These are phyloP conservation scores for Desmodesmus armatus DNA, from an alignment of 139 green algal genomes.

Conservation along the genomic window DNA sequence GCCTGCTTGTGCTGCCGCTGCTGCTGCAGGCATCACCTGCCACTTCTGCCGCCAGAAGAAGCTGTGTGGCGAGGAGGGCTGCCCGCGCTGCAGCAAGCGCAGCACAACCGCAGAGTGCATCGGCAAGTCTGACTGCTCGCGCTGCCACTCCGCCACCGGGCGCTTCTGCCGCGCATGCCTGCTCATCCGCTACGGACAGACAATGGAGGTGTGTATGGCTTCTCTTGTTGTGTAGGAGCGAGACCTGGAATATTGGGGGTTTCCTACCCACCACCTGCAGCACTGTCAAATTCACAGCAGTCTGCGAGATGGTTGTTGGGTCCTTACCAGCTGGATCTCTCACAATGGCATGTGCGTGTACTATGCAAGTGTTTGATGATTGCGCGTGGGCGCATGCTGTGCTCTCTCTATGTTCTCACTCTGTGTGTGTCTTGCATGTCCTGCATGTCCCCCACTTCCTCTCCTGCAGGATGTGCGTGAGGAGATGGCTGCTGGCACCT, in stretches of 20 bases:
- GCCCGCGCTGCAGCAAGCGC: slow-evolving; percentile 66
- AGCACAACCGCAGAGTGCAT: slow-evolving; percentile 64
- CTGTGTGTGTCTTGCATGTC: background rate
- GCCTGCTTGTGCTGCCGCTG: too few relatives aligned
- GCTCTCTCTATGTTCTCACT: background rate
- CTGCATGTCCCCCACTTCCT: background rate
- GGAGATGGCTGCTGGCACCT: slow-evolving; percentile 55
- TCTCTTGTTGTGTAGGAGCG: too few relatives aligned
- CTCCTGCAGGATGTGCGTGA: slow-evolving; percentile 36
- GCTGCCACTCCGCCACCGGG: slow-evolving; percentile 62
- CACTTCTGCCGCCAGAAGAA: slow-evolving; percentile 88
- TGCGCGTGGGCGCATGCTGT: too few relatives aligned
- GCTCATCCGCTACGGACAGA: slow-evolving; percentile 68
- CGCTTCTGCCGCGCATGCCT: slow-evolving; percentile 82
- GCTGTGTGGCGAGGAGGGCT: slow-evolving; percentile 77
- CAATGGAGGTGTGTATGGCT: slow-evolving; percentile 64
- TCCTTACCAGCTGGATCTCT: too few relatives aligned
- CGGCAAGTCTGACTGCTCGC: slow-evolving; percentile 76
- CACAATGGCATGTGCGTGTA: too few relatives aligned
- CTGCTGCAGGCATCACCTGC: slow-evolving; percentile 69
- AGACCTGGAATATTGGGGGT: too few relatives aligned
- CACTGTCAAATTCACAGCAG: background rate
- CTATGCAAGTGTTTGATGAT: too few relatives aligned
- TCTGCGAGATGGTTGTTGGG: too few relatives aligned
- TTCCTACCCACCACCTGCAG: too few relatives aligned